Evolutionary conservation across 441 rosid genomes (phyloP).

Genomic region (Hura crepitans): DNA sequence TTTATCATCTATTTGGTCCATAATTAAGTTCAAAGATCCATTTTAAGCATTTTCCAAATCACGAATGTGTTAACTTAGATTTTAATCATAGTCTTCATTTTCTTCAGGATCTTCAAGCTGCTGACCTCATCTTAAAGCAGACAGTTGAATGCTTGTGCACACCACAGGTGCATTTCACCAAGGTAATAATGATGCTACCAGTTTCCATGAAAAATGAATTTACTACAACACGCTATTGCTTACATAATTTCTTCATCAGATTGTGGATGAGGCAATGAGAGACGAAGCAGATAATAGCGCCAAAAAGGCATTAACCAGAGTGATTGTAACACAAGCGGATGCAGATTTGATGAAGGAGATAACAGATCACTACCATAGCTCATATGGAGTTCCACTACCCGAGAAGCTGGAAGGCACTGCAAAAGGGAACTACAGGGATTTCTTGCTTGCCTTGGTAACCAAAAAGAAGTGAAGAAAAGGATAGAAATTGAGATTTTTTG

Average conservation of each 20-base stretch:
- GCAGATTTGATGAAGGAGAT: constrained; percentile 59
- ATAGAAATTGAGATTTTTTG: too few relatives aligned
- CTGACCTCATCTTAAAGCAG: constrained; percentile 39
- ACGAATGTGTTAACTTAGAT: neutral
- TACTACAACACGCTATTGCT: neutral
- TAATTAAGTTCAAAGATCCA: too few relatives aligned
- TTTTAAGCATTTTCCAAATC: too few relatives aligned
- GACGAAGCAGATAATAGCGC: constrained; percentile 44
- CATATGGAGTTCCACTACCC: constrained; percentile 43
- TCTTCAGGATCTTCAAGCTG: constrained; percentile 48
- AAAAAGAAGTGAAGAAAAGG: constrained; percentile 34
- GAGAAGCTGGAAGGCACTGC: constrained; percentile 47
- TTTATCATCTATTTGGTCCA: too few relatives aligned
- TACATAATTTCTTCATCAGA: constrained; percentile 35
- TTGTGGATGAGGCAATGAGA: constrained; percentile 56
- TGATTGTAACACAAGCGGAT: constrained; percentile 63
- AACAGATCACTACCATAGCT: constrained; percentile 40
- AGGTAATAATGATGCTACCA: constrained; percentile 31
- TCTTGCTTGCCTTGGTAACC: constrained; percentile 51
- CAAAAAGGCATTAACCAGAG: constrained; percentile 65
- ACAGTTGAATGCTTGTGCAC: constrained; percentile 60
- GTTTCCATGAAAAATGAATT: neutral
- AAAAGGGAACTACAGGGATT: constrained; percentile 74
- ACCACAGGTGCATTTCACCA: constrained; percentile 64
- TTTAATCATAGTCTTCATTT: neutral